These are phyloP conservation scores for Phyllosticta ampelicida DNA, from an alignment of 2,329 filamentous ascomycete species.

Conservation along the genomic window DNA sequence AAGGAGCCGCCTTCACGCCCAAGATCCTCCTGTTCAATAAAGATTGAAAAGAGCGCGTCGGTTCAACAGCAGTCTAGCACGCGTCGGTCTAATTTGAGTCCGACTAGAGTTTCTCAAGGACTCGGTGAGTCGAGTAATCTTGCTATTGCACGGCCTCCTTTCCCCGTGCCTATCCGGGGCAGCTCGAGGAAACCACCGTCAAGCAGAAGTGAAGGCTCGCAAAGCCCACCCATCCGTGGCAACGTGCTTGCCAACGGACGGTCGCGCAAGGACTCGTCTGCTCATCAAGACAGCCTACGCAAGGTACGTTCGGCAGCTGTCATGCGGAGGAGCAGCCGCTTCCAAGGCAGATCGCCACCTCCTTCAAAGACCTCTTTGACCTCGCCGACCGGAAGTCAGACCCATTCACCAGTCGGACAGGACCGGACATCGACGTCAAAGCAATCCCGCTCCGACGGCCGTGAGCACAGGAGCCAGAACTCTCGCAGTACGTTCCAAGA, in stretches of 20 bases:
- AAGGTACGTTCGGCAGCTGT: conserved; percentile 78
- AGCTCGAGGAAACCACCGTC: conserved; percentile 69
- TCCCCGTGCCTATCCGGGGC: conserved; percentile 79
- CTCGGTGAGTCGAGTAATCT: conserved; percentile 39
- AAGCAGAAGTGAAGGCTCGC: conserved; percentile 62
- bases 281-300: conserved; percentile 54
- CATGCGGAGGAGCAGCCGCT: conserved; percentile 55
- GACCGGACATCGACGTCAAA: neutral
- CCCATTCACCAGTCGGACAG: neutral
- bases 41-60: conserved; percentile 21
- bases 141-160: conserved; percentile 52
- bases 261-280: conserved; percentile 35
- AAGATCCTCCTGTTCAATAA: conserved; percentile 24
- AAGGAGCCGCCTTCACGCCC: conserved; percentile 24
- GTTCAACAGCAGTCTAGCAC: conserved; percentile 47
- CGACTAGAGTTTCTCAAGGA: conserved; percentile 33
- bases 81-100: conserved; percentile 66
- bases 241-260: conserved; percentile 22
- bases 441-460: conserved; percentile 28
- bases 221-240: conserved; percentile 59
- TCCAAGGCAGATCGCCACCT: conserved; percentile 45
- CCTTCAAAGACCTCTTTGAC: conserved; percentile 2
- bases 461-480: conserved; percentile 47
- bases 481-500: conserved; percentile 23
- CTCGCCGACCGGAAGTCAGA: conserved; percentile 23